Evolutionary conservation across 2,329 filamentous ascomycete species (phyloP).

Genomic region (Claviceps cyperi): DNA sequence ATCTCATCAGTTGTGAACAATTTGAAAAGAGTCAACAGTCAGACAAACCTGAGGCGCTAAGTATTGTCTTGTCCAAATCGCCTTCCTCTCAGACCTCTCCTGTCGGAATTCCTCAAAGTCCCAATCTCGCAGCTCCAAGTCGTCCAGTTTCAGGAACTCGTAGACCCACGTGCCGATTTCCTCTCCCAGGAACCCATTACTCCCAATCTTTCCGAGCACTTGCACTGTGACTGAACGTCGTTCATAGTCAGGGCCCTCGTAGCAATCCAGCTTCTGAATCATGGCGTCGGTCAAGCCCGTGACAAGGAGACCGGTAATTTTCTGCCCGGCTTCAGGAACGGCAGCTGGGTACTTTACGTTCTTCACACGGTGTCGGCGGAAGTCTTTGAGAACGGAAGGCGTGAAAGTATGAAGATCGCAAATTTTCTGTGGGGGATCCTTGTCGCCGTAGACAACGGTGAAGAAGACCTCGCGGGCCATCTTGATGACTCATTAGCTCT

Average conservation of each 20-base stretch:
- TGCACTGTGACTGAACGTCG: slow-evolving; percentile 41
- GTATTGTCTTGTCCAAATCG: slow-evolving; percentile 36
- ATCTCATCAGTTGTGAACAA: not conserved
- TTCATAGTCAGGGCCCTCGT: slow-evolving; percentile 66
- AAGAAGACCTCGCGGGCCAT: slow-evolving; percentile 85
- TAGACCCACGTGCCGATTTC: slow-evolving; percentile 47
- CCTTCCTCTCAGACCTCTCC: slow-evolving; percentile 61
- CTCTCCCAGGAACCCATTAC: slow-evolving; percentile 24
- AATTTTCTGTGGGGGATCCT: slow-evolving; percentile 31
- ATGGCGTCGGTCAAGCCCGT: slow-evolving; percentile 67
- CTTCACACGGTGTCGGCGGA: slow-evolving; percentile 56
- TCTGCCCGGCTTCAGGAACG: slow-evolving; percentile 36
- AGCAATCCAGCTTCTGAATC: slow-evolving; percentile 59
- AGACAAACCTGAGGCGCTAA: slow-evolving; percentile 27
- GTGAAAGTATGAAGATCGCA: slow-evolving; percentile 45
- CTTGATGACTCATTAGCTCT: slow-evolving; percentile 16
- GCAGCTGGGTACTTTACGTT: slow-evolving; percentile 72
- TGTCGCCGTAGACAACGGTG: slow-evolving; percentile 60
- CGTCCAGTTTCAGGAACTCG: slow-evolving; percentile 37
- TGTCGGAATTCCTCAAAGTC: slow-evolving; percentile 71
- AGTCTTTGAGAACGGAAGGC: slow-evolving; percentile 61
- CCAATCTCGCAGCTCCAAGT: slow-evolving; percentile 66
- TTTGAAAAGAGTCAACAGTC: no score
- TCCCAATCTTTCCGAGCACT: slow-evolving; percentile 29
- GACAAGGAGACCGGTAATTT: slow-evolving; percentile 62